Evolutionary conservation across 2,329 filamentous ascomycete genomes (phyloP).

Genomic region (Calonectria pseudoreteaudii): DNA sequence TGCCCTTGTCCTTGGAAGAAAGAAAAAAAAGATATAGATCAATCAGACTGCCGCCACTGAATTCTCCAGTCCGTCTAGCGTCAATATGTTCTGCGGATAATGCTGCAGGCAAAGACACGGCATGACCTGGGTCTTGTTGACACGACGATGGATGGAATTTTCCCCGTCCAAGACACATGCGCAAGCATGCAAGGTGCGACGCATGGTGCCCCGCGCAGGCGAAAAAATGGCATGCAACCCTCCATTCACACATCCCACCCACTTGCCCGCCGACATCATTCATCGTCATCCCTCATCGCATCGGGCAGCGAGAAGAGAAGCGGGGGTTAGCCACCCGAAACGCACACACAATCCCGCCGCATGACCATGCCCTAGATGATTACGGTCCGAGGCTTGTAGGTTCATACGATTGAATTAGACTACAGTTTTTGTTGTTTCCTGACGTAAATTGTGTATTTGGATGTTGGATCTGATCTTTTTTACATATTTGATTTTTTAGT

Average conservation of each 20-base stretch:
- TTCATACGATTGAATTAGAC: background rate
- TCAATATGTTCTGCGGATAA: slow-evolving; percentile 20
- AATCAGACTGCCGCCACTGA: background rate
- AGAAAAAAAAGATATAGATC: background rate
- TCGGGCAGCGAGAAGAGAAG: slow-evolving; percentile 24
- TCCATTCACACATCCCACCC: background rate
- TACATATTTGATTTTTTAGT: background rate
- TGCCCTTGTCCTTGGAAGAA: background rate
- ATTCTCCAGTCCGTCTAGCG: slow-evolving; percentile 9
- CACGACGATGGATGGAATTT: slow-evolving; percentile 25
- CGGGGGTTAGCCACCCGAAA: slow-evolving; percentile 18
- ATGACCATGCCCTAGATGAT: background rate
- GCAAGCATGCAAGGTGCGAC: slow-evolving; percentile 30
- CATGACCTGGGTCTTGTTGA: slow-evolving; percentile 14
- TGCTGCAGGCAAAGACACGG: slow-evolving; percentile 15
- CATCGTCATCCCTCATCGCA: slow-evolving; percentile 13
- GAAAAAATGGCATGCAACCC: background rate
- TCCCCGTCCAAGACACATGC: slow-evolving; percentile 22
- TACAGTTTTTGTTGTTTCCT: background rate
- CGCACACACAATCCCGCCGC: slow-evolving; percentile 1
- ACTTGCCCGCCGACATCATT: slow-evolving; percentile 3
- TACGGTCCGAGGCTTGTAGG: background rate
- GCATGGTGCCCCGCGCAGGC: background rate
- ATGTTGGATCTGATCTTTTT: background rate
- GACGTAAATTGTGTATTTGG: background rate